Percentiles rank a stretch among this genome's conserved stretches.
phyloP scores from a whole-genome alignment of 2,329 filamentous ascomycete species.

The Volutella citrinella region DNA sequence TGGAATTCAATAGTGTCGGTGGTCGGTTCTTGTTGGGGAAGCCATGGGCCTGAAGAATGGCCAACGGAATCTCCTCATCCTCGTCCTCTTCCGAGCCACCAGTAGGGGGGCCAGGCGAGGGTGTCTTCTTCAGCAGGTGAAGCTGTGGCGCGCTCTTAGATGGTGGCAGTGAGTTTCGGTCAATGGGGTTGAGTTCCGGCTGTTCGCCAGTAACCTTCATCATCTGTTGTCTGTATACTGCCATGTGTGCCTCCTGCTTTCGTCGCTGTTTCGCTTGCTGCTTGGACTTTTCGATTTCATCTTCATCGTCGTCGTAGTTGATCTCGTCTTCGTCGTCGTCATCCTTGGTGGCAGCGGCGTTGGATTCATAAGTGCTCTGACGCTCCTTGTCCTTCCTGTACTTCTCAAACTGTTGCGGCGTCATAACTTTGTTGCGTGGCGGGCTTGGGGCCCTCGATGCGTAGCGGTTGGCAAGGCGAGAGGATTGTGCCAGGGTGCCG shows the following conservation, averaged over 20 bases:
- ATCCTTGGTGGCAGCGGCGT: slow-evolving; percentile 46
- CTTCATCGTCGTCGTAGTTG: slow-evolving; percentile 71
- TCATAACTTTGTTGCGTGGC: slow-evolving; percentile 77
- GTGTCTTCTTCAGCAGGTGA: slow-evolving; percentile 34
- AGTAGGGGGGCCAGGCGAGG: slow-evolving; percentile 36
- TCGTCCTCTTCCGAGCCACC: slow-evolving; percentile 76
- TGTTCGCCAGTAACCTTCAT: slow-evolving; percentile 87
- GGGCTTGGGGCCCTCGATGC: slow-evolving; percentile 34
- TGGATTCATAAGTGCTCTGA: slow-evolving; percentile 44
- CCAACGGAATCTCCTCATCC: slow-evolving; percentile 84
- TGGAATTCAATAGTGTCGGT: slow-evolving; percentile 62
- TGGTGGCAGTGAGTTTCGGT: slow-evolving; percentile 54
- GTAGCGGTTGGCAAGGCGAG: slow-evolving; percentile 35
- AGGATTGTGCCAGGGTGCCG: slow-evolving; percentile 38
- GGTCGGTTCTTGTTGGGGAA: slow-evolving; percentile 78
- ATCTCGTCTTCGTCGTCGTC: slow-evolving; percentile 64
- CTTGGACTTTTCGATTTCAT: slow-evolving; percentile 73
- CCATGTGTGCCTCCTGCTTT: slow-evolving; percentile 87
- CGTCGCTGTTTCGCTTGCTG: slow-evolving; percentile 72
- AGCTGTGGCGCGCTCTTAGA: slow-evolving; percentile 64
- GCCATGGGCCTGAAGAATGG: slow-evolving; percentile 82
- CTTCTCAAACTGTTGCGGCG: slow-evolving; percentile 79
- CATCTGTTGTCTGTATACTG: slow-evolving; percentile 91
- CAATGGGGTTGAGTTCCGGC: slow-evolving; percentile 30
- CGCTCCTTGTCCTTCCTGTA: slow-evolving; percentile 73